Evolutionary conservation across 1,284 basidiomycete genomes (phyloP).

Genomic region (Acaromyces ingoldii): DNA sequence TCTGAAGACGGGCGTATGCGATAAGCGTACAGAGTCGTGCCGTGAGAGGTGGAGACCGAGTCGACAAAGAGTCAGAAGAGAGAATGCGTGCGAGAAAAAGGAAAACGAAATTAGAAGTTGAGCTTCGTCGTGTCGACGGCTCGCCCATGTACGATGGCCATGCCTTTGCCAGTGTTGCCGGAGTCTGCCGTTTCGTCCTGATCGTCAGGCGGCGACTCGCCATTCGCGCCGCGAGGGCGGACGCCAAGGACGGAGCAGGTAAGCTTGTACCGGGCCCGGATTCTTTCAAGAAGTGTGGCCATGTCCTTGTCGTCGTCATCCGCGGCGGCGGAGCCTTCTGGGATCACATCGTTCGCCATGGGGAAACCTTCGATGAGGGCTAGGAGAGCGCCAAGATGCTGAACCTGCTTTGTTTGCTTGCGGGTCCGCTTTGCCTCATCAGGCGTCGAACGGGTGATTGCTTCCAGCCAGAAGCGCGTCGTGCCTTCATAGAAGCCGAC

Average conservation of each 20-base stretch:
- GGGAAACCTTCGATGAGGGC: conserved; percentile 70
- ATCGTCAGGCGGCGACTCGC: no score
- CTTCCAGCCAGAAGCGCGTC: conserved; percentile 63
- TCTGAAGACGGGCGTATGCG: no score
- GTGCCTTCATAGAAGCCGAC: conserved; percentile 86
- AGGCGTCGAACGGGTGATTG: neutral
- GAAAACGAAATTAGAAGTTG: no score
- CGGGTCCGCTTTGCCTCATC: conserved; percentile 11
- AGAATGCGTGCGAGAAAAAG: no score
- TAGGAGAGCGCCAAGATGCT: conserved; percentile 66
- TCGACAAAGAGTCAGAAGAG: no score
- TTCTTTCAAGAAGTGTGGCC: conserved; percentile 69
- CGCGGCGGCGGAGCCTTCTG: conserved; percentile 63
- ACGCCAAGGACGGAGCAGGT: conserved; percentile 79
- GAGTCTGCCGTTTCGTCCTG: neutral
- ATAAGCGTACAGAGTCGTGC: no score
- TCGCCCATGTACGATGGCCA: neutral
- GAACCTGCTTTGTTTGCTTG: conserved; percentile 54
- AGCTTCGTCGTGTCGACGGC: conserved; percentile 1
- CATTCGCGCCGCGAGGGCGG: conserved; percentile 54
- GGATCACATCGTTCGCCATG: conserved; percentile 37
- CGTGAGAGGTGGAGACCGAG: no score
- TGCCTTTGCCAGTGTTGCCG: neutral
- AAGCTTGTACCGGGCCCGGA: conserved; percentile 79
- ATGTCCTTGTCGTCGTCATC: conserved; percentile 59